phyloP scores from a whole-genome alignment of 495 filamentous ascomycete genomes.

The Annulohypoxylon bovei region DNA sequence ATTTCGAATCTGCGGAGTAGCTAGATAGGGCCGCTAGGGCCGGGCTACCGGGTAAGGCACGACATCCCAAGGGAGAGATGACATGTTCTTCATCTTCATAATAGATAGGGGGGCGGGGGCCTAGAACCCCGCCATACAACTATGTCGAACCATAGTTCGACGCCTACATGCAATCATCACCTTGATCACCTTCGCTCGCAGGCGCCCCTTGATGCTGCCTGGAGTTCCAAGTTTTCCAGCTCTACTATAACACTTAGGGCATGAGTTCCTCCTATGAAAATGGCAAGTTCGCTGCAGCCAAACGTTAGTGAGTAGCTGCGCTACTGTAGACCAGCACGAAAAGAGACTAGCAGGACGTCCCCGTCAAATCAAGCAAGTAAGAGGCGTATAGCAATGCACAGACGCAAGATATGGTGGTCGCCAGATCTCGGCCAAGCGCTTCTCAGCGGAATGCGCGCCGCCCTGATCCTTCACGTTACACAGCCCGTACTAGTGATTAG shows the following conservation, averaged over 20 bases:
- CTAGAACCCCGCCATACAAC: constrained; percentile 30
- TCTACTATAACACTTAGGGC: constrained; percentile 1
- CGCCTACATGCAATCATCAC: constrained; percentile 3
- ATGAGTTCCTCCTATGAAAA: constrained; percentile 1
- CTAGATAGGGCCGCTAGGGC: constrained; percentile 29
- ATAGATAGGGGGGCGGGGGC: constrained; percentile 25
- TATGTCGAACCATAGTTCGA: constrained; percentile 14
- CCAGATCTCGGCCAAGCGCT: constrained; percentile 16
- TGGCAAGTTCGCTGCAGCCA: background rate
- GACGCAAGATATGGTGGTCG: constrained; percentile 18
- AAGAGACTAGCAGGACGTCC: background rate
- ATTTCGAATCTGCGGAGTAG: constrained; percentile 13
- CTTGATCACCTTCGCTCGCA: constrained; percentile 15
- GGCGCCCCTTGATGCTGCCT: constrained; percentile 11
- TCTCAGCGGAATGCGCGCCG: background rate
- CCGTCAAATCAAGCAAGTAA: constrained; percentile 4
- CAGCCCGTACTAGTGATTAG: background rate
- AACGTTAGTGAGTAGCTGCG: background rate
- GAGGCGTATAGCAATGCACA: constrained; percentile 5
- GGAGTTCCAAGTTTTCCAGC: background rate
- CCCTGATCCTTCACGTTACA: background rate
- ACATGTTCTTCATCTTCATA: background rate
- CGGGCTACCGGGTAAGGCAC: constrained; percentile 19
- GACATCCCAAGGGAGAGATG: constrained; percentile 7
- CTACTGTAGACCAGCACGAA: constrained; percentile 24